Percentiles rank a stretch among this genome's conserved stretches.
Conservation (phyloP, 345 rosid species). For the Moringa oleifera region DNA sequence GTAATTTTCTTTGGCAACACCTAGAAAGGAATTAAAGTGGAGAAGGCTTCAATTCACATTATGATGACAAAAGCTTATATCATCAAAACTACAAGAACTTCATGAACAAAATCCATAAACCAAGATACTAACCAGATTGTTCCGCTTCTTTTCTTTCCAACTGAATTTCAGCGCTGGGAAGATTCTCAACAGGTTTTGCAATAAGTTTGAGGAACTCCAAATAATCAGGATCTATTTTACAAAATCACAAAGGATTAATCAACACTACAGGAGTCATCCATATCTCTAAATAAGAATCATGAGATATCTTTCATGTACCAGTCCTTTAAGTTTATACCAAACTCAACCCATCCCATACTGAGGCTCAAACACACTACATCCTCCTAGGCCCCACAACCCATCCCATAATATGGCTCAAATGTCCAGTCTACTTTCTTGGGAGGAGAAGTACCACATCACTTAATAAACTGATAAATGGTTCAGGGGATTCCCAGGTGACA, state of each 20-base stretch:
- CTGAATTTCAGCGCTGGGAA: conserved; percentile 60
- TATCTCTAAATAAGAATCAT: too few species aligned
- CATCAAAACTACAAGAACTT: not conserved
- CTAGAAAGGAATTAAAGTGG: conserved; percentile 19
- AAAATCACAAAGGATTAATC: not conserved
- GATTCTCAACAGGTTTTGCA: conserved; percentile 59
- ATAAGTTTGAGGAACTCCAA: conserved; percentile 59
- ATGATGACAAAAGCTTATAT: not conserved
- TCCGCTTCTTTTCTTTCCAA: conserved; percentile 70
- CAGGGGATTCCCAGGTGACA: too few species aligned
- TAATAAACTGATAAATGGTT: too few species aligned
- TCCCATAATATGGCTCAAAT: too few species aligned
- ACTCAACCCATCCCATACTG: too few species aligned
- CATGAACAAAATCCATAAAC: not conserved
- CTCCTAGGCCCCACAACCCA: too few species aligned
- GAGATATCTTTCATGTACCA: too few species aligned
- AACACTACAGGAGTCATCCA: not conserved
- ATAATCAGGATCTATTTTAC: conserved; percentile 54
- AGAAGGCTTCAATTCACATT: not conserved
- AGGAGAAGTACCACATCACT: too few species aligned
- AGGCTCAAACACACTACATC: too few species aligned
- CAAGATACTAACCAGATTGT: conserved; percentile 40
- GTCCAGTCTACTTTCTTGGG: too few species aligned
- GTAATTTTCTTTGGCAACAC: conserved; percentile 39
- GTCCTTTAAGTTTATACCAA: too few species aligned